These are phyloP conservation scores for Leccinum holopus DNA, from an alignment of 1,284 basidiomycete genomes.

Conservation along the genomic window DNA sequence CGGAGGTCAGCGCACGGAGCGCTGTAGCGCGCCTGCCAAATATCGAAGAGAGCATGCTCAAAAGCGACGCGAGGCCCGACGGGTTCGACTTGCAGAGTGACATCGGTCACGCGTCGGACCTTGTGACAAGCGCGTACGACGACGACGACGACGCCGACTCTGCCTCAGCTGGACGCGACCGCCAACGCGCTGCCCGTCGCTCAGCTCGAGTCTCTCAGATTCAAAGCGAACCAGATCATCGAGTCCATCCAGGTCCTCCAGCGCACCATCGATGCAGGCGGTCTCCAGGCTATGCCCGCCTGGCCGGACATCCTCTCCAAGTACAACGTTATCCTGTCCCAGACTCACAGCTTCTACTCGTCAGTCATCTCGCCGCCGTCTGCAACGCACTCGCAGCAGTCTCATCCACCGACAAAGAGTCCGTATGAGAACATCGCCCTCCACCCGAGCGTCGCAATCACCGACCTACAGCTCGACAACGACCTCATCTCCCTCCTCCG, in stretches of 20 bases:
- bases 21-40: neutral
- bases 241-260: conserved; percentile 68
- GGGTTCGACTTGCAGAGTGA: neutral
- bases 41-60: conserved; percentile 15
- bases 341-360: conserved; percentile 70
- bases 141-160: neutral
- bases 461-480: conserved; percentile 66
- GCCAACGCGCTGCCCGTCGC: conserved; percentile 40
- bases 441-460: conserved; percentile 56
- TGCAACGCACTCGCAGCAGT: conserved; percentile 20
- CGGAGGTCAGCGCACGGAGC: neutral
- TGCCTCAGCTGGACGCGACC: conserved; percentile 18
- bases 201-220: conserved; percentile 71
- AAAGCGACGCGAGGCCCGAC: neutral
- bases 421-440: conserved; percentile 62
- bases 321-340: conserved; percentile 77
- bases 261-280: conserved; percentile 57
- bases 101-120: conserved; percentile 19
- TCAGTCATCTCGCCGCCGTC: conserved; percentile 48
- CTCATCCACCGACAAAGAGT: conserved; percentile 33
- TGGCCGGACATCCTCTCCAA: conserved; percentile 83
- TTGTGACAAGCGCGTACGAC: conserved; percentile 12
- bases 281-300: conserved; percentile 56
- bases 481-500: conserved; percentile 70
- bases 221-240: conserved; percentile 72